Evolutionary conservation across 208 protist species (phyloP).

Genomic region (Leishmania aethiopica): DNA sequence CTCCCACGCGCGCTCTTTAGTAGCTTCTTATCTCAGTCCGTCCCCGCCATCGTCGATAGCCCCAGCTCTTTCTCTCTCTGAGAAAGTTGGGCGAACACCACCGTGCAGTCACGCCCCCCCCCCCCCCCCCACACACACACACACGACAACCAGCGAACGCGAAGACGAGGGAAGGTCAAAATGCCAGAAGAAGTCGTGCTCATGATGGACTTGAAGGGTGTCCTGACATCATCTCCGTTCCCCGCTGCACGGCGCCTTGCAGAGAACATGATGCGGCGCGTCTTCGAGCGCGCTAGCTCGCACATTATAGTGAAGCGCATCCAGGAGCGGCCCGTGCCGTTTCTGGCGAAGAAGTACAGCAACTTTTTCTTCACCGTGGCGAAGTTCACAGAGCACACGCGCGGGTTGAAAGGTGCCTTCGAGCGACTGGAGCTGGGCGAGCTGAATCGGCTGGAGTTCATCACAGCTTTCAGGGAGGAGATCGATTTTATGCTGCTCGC

Average conservation of each 20-base stretch:
- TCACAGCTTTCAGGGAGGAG: constrained; percentile 51
- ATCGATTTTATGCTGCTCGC: constrained; percentile 68
- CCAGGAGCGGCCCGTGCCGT: constrained; percentile 38
- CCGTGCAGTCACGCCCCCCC: not conserved
- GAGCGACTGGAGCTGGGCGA: constrained; percentile 76
- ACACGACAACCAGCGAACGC: not conserved
- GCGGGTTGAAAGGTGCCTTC: constrained; percentile 51
- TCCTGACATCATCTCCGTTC: constrained; percentile 71
- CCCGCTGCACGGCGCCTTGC: constrained; percentile 64
- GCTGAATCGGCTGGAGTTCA: constrained; percentile 73
- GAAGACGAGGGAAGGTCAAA: not conserved
- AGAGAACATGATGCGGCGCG: constrained; percentile 74
- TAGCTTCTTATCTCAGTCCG: not conserved
- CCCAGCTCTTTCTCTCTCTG: not conserved
- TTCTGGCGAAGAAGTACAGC: constrained; percentile 71
- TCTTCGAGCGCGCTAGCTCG: constrained; percentile 64
- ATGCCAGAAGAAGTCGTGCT: constrained; percentile 81
- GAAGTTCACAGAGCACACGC: constrained; percentile 63
- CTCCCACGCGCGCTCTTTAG: not conserved
- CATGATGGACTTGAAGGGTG: constrained; percentile 76
- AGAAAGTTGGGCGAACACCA: not conserved
- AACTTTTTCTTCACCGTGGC: constrained; percentile 74
- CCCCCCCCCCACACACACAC: not conserved
- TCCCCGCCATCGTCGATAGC: not conserved
- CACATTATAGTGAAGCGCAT: constrained; percentile 49